Evolutionary conservation across 2,329 filamentous ascomycete genomes (phyloP), one percentile per base, ranked within the genome.

Genomic region (Acrodontium crateriforme): DNA sequence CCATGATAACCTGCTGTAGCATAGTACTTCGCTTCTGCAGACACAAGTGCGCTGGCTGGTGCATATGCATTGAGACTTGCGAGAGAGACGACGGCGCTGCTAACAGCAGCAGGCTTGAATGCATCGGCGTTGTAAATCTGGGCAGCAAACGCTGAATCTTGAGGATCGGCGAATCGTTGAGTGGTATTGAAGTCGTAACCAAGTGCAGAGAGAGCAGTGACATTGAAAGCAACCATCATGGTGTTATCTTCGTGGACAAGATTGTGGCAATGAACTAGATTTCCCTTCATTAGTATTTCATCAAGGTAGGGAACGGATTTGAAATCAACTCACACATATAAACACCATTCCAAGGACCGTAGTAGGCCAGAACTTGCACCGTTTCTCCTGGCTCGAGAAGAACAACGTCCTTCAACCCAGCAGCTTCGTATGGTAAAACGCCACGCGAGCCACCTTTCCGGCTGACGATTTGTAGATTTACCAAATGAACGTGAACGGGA

Each of bases 331-430:
- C 13, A 22, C 20, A 48, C 45, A 48, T 48, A 37, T 62, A 65
- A 5, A 63, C 49, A 6, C 69, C 69, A 29, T 64, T 59, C 59
- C 60, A 68, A 0, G 66, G 66, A 3, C 59, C 58, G 39, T 63
- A 69, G 39, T 60, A 54, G 2, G 65, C 66, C 21, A 65, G 54
- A 0, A 69, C 64, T 5, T 55, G 52, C 9, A 66, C 62, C 1
- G 50, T 59, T 49, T 73, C 68, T 11, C 59, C 59, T 1, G 47
- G 49, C 7, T 58, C 63, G 2, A 74, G 54, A 56, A 66, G 65
- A 2, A 71, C 66, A 2, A 71, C 63, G 38, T 74, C 69, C 46
- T 73, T 72, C 11, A 70, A 56, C 0, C 64, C 68, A 0, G 56
- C 60, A 2, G 54, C 50, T 47, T 74, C 69, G 37, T 73, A 73